Percentiles rank a stretch among this genome's conserved stretches.
phyloP scores from a whole-genome alignment of 2,329 filamentous ascomycete species.

The Xylaria hypoxylon region DNA sequence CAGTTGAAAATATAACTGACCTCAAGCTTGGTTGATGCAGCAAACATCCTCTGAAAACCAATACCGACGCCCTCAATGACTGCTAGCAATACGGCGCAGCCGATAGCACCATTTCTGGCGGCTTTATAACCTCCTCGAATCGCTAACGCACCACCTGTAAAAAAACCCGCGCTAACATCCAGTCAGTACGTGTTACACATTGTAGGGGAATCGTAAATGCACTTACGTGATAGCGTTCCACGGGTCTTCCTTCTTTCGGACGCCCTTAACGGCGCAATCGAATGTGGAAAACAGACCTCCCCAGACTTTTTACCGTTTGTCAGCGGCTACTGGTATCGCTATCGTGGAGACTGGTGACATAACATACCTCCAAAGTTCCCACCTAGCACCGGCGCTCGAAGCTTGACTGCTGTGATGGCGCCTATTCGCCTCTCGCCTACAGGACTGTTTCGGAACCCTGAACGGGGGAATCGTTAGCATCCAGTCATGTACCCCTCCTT shows the following conservation, averaged over 20 bases:
- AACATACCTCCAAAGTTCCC: slow-evolving; percentile 82
- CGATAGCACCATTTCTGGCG: slow-evolving; percentile 94
- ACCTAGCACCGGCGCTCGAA: slow-evolving; percentile 92
- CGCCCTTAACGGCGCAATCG: slow-evolving; percentile 95
- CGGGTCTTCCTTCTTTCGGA: slow-evolving; percentile 95
- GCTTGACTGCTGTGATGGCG: slow-evolving; percentile 96
- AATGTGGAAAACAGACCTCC: slow-evolving; percentile 95
- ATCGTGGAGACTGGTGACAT: not conserved
- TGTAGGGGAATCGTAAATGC: not conserved
- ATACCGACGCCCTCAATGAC: slow-evolving; percentile 99
- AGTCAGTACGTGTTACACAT: not conserved
- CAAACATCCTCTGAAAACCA: slow-evolving; percentile 93
- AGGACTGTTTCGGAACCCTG: slow-evolving; percentile 82
- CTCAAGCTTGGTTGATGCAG: slow-evolving; percentile 87
- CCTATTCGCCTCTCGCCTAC: slow-evolving; percentile 96
- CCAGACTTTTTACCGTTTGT: slow-evolving; percentile 70
- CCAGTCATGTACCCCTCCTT: no score
- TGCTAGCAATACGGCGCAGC: slow-evolving; percentile 91
- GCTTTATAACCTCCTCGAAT: slow-evolving; percentile 92
- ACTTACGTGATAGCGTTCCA: slow-evolving; percentile 86
- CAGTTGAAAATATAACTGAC: slow-evolving; percentile 55
- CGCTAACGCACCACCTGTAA: slow-evolving; percentile 92
- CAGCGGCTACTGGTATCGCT: not conserved
- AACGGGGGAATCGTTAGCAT: not conserved
- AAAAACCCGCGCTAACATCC: slow-evolving; percentile 80